Conservation (phyloP, 768 basidiomycete species). For the Suillus placidus region DNA sequence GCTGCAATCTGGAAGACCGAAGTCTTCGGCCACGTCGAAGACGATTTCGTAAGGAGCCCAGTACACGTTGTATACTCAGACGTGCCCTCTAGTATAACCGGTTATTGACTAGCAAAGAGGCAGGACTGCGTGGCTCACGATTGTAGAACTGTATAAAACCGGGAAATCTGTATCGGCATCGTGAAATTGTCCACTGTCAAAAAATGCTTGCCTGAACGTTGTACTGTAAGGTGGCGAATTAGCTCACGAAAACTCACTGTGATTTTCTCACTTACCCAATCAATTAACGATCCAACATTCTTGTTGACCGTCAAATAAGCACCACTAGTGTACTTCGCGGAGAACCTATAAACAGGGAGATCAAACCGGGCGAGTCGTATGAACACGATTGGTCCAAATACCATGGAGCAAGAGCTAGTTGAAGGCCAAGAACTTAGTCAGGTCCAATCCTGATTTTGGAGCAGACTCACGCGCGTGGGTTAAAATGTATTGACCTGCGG, state of each 20-base stretch:
- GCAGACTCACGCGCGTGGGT: constrained; percentile 40
- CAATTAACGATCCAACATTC: constrained; percentile 45
- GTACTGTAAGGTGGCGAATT: constrained; percentile 11
- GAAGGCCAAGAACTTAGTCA: not conserved
- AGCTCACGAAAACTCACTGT: not conserved
- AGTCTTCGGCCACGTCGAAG: constrained; percentile 43
- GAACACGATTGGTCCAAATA: constrained; percentile 7
- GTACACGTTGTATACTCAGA: constrained; percentile 42
- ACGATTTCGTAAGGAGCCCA: constrained; percentile 41
- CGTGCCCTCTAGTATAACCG: constrained; percentile 32
- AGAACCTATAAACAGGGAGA: constrained; percentile 33
- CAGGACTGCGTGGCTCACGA: constrained; percentile 20
- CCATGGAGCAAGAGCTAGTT: constrained; percentile 47
- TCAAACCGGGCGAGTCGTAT: not conserved
- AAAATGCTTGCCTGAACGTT: constrained; percentile 18
- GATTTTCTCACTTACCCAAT: constrained; percentile 37
- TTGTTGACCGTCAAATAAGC: constrained; percentile 43
- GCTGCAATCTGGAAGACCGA: constrained; percentile 52
- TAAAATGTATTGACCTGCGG: constrained; percentile 30
- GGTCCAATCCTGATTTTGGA: constrained; percentile 22
- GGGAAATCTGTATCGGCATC: not conserved
- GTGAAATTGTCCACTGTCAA: not conserved
- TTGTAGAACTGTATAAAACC: constrained; percentile 44
- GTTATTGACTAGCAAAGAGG: not conserved
- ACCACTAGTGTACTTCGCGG: constrained; percentile 36